Conservation (phyloP, 495 filamentous ascomycete species). For the Choiromyces venosus region DNA sequence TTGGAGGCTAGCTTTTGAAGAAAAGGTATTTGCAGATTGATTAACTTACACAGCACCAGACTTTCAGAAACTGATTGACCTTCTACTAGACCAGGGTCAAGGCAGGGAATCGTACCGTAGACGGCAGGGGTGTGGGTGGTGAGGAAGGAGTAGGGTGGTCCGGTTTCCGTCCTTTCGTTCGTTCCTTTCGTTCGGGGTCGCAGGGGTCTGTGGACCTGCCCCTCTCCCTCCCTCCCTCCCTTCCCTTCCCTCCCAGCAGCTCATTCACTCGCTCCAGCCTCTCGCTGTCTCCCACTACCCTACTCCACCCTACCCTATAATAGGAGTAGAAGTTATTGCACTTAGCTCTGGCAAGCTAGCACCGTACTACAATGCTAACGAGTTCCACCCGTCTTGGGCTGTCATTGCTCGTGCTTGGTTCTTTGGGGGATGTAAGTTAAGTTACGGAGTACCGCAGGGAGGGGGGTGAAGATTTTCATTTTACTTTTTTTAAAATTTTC, state of each 20-base stretch:
- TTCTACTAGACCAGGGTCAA: neutral
- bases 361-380: neutral
- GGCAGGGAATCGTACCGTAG: neutral
- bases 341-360: neutral
- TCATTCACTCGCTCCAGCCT: neutral
- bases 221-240: neutral
- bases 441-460: neutral
- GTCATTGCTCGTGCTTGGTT: neutral
- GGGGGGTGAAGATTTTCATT: neutral
- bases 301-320: neutral
- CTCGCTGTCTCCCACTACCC: neutral
- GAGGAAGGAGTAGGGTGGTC: neutral
- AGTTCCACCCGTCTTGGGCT: neutral
- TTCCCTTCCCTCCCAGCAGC: neutral
- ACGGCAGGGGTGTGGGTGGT: neutral
- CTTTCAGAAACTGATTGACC: neutral
- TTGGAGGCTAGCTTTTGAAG: neutral
- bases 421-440: neutral
- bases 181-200: neutral
- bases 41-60: neutral
- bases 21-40: neutral
- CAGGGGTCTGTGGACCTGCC: neutral
- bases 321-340: too few relatives aligned
- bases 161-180: neutral
- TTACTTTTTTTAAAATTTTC: neutral